Evolutionary conservation across 2,329 filamentous ascomycete genomes (phyloP).

Genomic region (Fusarium sp.): DNA sequence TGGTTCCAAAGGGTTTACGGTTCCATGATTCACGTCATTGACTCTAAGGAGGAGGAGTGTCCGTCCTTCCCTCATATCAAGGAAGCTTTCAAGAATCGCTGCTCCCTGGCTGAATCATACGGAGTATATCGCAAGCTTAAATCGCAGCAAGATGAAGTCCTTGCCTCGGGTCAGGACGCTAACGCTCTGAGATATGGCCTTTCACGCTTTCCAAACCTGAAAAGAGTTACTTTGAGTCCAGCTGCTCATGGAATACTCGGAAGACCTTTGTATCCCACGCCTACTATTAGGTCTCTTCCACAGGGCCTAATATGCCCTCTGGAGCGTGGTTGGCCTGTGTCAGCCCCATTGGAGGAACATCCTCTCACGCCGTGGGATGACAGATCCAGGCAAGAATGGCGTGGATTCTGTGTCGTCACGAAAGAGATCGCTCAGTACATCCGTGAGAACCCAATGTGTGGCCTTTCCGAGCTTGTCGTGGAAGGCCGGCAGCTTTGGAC

Average conservation of each 20-base stretch:
- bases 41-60: accelerated
- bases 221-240: conserved; percentile 51
- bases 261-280: conserved; percentile 51
- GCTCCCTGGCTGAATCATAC: conserved; percentile 27
- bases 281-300: neutral
- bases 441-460: neutral
- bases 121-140: conserved; percentile 46
- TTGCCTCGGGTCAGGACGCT: conserved; percentile 42
- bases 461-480: conserved; percentile 48
- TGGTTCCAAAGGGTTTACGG: neutral
- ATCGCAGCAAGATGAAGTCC: conserved; percentile 47
- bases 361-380: neutral
- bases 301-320: conserved; percentile 52
- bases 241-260: conserved; percentile 50
- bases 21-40: accelerated
- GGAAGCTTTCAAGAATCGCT: neutral
- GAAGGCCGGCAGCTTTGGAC: conserved; percentile 44
- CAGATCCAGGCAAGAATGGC: conserved; percentile 24
- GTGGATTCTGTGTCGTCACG: conserved; percentile 45
- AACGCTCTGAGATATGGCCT: conserved; percentile 43
- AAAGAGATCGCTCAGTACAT: conserved; percentile 39
- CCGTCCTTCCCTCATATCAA: too few relatives aligned
- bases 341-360: neutral
- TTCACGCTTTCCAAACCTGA: conserved; percentile 49
- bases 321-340: conserved; percentile 41